phyloP scores from a whole-genome alignment of 129 eudicot species.

The Apium graveolens region DNA sequence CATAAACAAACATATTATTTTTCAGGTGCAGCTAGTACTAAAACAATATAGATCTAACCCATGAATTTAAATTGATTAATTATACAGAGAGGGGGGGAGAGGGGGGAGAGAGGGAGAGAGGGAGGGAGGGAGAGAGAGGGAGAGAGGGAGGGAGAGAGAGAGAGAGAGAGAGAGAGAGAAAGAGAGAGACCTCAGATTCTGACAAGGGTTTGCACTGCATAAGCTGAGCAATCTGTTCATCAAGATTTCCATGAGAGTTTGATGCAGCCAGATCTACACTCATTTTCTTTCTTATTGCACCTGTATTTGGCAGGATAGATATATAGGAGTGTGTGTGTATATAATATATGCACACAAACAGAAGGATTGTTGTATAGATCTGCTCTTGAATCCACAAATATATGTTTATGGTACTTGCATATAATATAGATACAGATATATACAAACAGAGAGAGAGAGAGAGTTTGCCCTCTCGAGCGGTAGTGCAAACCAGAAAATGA shows the following conservation, averaged over 20 bases:
- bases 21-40: not conserved
- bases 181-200: slow-evolving; percentile 47
- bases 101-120: not conserved
- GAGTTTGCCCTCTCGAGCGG: slow-evolving; percentile 1
- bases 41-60: not conserved
- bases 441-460: not conserved
- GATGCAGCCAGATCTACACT: slow-evolving; percentile 64
- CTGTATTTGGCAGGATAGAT: not conserved
- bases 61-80: not conserved
- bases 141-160: not conserved
- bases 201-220: slow-evolving; percentile 93
- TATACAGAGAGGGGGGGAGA: not conserved
- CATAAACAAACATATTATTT: not conserved
- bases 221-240: slow-evolving; percentile 81
- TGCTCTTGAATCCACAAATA: not conserved
- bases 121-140: not conserved
- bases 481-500: slow-evolving; percentile 4
- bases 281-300: slow-evolving; percentile 24
- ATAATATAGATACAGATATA: not conserved
- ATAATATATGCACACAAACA: not conserved
- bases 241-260: slow-evolving; percentile 69
- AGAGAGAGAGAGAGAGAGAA: not conserved
- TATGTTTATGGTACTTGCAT: not conserved
- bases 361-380: not conserved
- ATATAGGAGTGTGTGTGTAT: not conserved